Evolutionary conservation across 371 early-diverging fungal species (phyloP).

Genomic region (Circinella minor): DNA sequence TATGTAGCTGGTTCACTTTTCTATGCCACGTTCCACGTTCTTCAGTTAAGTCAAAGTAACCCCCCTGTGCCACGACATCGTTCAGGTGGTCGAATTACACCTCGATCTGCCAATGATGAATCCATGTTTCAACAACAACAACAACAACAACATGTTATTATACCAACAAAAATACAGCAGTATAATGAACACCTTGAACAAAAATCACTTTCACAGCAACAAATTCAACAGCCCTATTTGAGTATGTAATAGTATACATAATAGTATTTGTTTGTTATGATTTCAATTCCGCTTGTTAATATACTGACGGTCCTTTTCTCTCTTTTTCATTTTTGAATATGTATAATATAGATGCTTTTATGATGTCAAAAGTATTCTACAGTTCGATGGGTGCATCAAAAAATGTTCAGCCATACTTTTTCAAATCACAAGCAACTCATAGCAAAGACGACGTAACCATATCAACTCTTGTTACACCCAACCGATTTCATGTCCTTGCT

Average conservation of each 20-base stretch:
- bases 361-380: constrained; percentile 62
- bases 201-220: neutral
- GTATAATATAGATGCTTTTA: constrained; percentile 42
- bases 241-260: neutral
- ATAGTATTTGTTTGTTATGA: too few species aligned
- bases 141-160: constrained; percentile 34
- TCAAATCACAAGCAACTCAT: constrained; percentile 46
- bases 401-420: constrained; percentile 65
- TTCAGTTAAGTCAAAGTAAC: constrained; percentile 3
- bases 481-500: constrained; percentile 54
- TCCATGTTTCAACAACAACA: constrained; percentile 59
- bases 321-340: neutral
- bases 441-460: constrained; percentile 64
- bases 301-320: neutral
- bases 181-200: constrained; percentile 36
- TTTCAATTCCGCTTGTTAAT: too few species aligned
- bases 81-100: constrained; percentile 14
- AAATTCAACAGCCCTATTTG: neutral
- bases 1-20: constrained; percentile 14
- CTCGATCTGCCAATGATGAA: constrained; percentile 15
- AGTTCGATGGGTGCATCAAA: constrained; percentile 67
- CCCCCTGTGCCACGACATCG: neutral
- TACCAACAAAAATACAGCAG: constrained; percentile 57
- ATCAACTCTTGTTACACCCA: constrained; percentile 62
- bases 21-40: constrained; percentile 17